phyloP scores from a whole-genome alignment of 2,329 filamentous ascomycete genomes.

The Alternaria ethzedia region DNA sequence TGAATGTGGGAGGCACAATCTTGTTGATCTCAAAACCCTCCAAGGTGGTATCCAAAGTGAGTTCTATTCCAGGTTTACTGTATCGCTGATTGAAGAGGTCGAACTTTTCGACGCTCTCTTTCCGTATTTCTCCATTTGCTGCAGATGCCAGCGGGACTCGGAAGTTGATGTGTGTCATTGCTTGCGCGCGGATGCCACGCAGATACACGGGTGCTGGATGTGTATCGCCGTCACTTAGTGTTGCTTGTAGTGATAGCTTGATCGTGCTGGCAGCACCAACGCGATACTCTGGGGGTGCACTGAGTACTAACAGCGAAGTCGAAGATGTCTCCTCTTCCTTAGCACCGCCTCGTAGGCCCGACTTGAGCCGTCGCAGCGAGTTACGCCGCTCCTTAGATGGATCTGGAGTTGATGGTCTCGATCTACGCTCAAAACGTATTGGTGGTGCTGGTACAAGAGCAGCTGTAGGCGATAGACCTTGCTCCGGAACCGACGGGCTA shows the following conservation, averaged over 20 bases:
- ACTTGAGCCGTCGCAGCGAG: conserved; percentile 14
- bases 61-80: conserved; percentile 22
- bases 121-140: conserved; percentile 12
- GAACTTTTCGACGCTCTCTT: conserved; percentile 17
- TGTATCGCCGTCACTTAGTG: conserved; percentile 1
- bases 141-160: conserved; percentile 19
- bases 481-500: conserved; percentile 22
- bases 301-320: conserved; percentile 21
- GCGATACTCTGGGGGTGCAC: conserved; percentile 15
- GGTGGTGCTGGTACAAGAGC: conserved; percentile 10
- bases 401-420: conserved; percentile 16
- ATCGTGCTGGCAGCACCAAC: conserved; percentile 17
- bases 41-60: conserved; percentile 10
- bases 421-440: conserved; percentile 20
- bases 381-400: conserved; percentile 5
- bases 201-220: conserved; percentile 21
- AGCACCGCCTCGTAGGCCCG: conserved; percentile 5
- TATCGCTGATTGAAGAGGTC: conserved; percentile 28
- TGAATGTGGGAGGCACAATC: conserved; percentile 25
- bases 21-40: conserved; percentile 20
- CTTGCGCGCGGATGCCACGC: conserved; percentile 28
- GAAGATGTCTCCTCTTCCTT: conserved; percentile 17
- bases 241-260: conserved; percentile 21
- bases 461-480: neutral
- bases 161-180: conserved; percentile 16